A percentile compares a stretch with the other conserved stretches of the same genome.
phyloP scores from a whole-genome alignment of 768 basidiomycete species.

The Rhodosporidiobolus odoratus region DNA sequence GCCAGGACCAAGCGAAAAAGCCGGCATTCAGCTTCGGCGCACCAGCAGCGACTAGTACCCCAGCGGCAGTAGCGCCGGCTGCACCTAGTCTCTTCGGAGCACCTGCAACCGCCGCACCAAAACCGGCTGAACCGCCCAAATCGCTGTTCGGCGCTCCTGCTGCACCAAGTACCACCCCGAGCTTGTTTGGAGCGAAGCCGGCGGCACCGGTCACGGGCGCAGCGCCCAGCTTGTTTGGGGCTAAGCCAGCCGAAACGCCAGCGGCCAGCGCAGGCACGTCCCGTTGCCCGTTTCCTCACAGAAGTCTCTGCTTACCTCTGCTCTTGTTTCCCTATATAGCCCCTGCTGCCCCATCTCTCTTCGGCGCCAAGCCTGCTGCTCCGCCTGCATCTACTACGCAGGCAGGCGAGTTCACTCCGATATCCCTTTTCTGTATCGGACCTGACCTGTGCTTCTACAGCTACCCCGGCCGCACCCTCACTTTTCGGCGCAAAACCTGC shows the following conservation, averaged over 20 bases:
- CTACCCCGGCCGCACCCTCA: slow-evolving; percentile 19
- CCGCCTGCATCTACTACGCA: slow-evolving; percentile 13
- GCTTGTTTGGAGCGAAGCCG: slow-evolving; percentile 10
- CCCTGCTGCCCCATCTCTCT: neutral
- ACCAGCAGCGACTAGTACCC: neutral
- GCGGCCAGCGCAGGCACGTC: slow-evolving; percentile 7
- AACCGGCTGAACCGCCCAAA: slow-evolving; percentile 23
- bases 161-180: neutral
- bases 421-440: neutral
- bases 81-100: slow-evolving; percentile 10
- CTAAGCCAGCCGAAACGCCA: slow-evolving; percentile 17
- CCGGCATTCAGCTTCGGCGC: slow-evolving; percentile 11
- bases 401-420: neutral
- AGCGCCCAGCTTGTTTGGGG: slow-evolving; percentile 10
- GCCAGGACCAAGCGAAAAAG: slow-evolving; percentile 17
- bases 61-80: slow-evolving; percentile 5
- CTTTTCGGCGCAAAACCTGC: slow-evolving; percentile 27
- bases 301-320: neutral
- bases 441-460: neutral
- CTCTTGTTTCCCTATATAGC: neutral
- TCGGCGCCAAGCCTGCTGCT: neutral
- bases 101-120: neutral
- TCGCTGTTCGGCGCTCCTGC: slow-evolving; percentile 23
- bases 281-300: neutral
- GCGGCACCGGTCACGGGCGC: neutral